Evolutionary conservation across 768 basidiomycete genomes (phyloP), one percentile per base, ranked within the genome.

Genomic region (Boletus reticulatus): DNA sequence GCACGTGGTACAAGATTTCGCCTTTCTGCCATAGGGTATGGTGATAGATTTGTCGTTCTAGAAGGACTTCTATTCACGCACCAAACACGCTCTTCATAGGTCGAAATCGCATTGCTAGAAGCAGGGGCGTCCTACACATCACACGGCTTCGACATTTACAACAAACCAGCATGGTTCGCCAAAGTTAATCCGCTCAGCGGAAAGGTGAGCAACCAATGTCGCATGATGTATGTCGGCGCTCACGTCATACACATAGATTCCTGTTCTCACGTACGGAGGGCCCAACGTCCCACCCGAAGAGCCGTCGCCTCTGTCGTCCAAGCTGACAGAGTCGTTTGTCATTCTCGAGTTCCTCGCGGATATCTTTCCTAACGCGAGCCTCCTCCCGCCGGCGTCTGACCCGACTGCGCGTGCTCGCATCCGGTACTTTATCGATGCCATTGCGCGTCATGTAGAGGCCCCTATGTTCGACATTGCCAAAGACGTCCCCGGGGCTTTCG

Each of bases 131-230:
- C 76, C 1, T 82, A 74, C 65, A 81, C 72, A 10, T 68, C 78
- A 5, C 82, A 70, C 49, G 79, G 84, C 59, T 77, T 88, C 44
- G 81, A 87, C 53, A 68, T 88, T 14, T 50, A 58, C 59, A 83
- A 84, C 71, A 89, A 87, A 69, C 85, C 85, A 1, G 79, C 78
- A 50, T 87, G 85, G 85, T 87, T 84, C 62, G 74, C 80, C 0
- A 75, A 81, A 54, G 78, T 85, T 22, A 89, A 88, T 65, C 82
- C 85, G 0, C 79, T 79, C 0, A 61, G 59, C 1, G 80, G 80
- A 69, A 87, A 85, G 77, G 85, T 84, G 65, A 63, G 38, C 37
- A 11, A 19, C 6, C 2, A 13, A 36, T 12, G 13, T 12, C 11
- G 13, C 10, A 34, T 12, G 34, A 34, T 34, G 34, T 4, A 27